Evolutionary conservation across 495 filamentous ascomycete species (phyloP).

Genomic region (Hypoxylon perforatum): DNA sequence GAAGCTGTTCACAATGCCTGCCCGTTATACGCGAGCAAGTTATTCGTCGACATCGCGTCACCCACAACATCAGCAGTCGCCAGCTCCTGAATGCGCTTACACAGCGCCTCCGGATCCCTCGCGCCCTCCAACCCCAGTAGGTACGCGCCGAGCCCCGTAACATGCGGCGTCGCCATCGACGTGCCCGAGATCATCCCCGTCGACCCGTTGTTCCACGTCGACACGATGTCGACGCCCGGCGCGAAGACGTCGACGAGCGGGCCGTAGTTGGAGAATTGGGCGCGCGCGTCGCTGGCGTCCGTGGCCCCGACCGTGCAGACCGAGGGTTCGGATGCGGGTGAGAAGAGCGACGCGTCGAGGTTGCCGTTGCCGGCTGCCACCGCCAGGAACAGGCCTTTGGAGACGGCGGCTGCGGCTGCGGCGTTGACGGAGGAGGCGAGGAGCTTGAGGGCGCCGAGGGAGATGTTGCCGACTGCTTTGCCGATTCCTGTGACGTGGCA

Average conservation of each 20-base stretch:
- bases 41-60: conserved; percentile 32
- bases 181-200: conserved; percentile 61
- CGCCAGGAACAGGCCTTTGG: conserved; percentile 56
- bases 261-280: conserved; percentile 67
- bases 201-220: conserved; percentile 47
- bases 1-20: conserved; percentile 15
- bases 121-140: conserved; percentile 50
- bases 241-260: conserved; percentile 59
- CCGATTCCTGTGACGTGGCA: conserved; percentile 22
- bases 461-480: conserved; percentile 58
- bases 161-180: conserved; percentile 64
- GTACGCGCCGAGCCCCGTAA: conserved; percentile 63
- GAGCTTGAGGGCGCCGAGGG: conserved; percentile 55
- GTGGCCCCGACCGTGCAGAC: conserved; percentile 65
- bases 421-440: conserved; percentile 53
- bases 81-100: conserved; percentile 46
- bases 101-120: conserved; percentile 43
- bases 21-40: conserved; percentile 48
- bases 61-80: conserved; percentile 44
- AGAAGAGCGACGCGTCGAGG: conserved; percentile 47
- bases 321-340: conserved; percentile 60
- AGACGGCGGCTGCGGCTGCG: conserved; percentile 52
- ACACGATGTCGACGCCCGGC: conserved; percentile 53
- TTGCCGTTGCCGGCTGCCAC: conserved; percentile 58
- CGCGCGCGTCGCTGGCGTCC: conserved; percentile 50